phyloP scores from a whole-genome alignment of 2,329 filamentous ascomycete genomes.

The Pseudogymnoascus sp. region DNA sequence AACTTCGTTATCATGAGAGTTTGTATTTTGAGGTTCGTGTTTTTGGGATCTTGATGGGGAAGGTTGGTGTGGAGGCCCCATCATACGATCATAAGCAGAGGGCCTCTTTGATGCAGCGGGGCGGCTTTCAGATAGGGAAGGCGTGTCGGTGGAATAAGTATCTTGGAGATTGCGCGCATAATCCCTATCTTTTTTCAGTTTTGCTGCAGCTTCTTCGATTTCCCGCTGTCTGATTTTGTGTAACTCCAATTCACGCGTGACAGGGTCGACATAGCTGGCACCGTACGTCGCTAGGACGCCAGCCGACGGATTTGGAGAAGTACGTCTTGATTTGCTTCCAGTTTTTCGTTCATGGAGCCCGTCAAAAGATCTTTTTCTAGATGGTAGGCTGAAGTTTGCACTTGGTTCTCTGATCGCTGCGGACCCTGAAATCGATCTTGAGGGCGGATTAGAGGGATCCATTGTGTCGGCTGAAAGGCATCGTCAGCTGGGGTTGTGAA shows the following conservation, averaged over 20 bases:
- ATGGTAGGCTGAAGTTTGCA: background rate
- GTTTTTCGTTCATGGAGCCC: background rate
- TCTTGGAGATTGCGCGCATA: conserved; percentile 25
- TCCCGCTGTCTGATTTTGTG: conserved; percentile 21
- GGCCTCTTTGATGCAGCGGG: conserved; percentile 13
- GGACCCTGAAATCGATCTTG: background rate
- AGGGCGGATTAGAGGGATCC: background rate
- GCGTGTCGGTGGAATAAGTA: conserved; percentile 6
- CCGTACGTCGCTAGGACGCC: conserved; percentile 19
- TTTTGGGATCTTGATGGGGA: conserved; percentile 10
- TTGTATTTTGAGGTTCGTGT: background rate
- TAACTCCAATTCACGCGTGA: background rate
- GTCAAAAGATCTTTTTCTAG: background rate
- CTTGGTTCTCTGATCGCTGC: background rate
- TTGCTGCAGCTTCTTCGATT: conserved; percentile 32
- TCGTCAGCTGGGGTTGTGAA: background rate
- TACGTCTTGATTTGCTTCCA: conserved; percentile 25
- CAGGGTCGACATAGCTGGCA: conserved; percentile 12
- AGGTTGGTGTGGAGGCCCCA: conserved; percentile 15
- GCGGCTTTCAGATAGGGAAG: background rate
- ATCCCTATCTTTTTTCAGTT: conserved; percentile 29
- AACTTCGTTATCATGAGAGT: background rate
- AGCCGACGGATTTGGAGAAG: conserved; percentile 23
- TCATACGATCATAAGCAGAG: conserved; percentile 24
- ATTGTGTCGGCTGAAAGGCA: background rate